A percentile compares a stretch with the other conserved stretches of the same genome.
Evolutionary conservation across 352 stramenopile species (phyloP).

Genomic region (Phytophthora sansomeana): DNA sequence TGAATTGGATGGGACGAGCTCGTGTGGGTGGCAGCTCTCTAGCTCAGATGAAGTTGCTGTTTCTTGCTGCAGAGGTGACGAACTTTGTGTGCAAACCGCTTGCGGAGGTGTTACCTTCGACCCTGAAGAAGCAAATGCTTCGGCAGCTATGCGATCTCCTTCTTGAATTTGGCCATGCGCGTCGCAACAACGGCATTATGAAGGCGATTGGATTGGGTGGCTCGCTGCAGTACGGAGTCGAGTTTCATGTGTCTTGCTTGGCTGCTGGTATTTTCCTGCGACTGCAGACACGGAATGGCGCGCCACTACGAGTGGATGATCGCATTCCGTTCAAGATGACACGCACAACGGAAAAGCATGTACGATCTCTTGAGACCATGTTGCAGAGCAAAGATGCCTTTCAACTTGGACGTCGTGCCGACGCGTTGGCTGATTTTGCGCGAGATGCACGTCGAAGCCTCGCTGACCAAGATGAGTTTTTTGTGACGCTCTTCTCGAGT

Average conservation of each 20-base stretch:
- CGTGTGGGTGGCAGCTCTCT: constrained; percentile 54
- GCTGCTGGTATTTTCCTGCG: constrained; percentile 79
- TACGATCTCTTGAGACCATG: constrained; percentile 74
- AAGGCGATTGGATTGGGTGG: constrained; percentile 85
- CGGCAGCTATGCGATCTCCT: constrained; percentile 71
- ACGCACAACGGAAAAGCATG: constrained; percentile 81
- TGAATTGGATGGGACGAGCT: constrained; percentile 79
- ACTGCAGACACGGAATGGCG: constrained; percentile 78
- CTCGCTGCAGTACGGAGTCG: constrained; percentile 74
- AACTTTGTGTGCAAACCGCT: constrained; percentile 77
- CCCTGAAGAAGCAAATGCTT: constrained; percentile 83
- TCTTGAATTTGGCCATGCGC: constrained; percentile 68
- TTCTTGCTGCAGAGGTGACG: constrained; percentile 76
- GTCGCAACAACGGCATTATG: constrained; percentile 86
- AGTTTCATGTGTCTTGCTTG: constrained; percentile 85
- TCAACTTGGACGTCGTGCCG: constrained; percentile 73
- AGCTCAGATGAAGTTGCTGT: constrained; percentile 87
- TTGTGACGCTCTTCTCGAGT: constrained; percentile 83
- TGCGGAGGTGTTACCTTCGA: constrained; percentile 59
- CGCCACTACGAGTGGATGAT: constrained; percentile 73
- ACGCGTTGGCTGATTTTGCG: constrained; percentile 78
- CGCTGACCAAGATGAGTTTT: constrained; percentile 88
- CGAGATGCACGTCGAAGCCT: constrained; percentile 72
- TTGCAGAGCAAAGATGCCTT: constrained; percentile 84
- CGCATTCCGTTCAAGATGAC: constrained; percentile 85